Evolutionary conservation across 2,329 filamentous ascomycete genomes (phyloP).

Genomic region (Fusarium musae): DNA sequence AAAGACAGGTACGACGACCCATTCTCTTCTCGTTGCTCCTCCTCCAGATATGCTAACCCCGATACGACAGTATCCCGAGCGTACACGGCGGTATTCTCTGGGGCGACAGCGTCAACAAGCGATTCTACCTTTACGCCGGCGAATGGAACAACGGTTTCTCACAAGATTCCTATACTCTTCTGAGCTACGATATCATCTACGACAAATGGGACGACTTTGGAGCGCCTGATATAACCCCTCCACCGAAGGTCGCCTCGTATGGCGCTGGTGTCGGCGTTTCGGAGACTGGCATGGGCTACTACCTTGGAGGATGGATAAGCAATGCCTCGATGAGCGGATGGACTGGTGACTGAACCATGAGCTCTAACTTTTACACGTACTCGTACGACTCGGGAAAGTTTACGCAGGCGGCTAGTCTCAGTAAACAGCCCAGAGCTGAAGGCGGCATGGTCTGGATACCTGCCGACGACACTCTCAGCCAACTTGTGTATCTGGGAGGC

Average conservation of each 20-base stretch:
- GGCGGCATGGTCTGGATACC: background rate
- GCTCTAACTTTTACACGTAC: background rate
- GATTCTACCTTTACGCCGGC: background rate
- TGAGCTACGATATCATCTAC: background rate
- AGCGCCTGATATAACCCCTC: background rate
- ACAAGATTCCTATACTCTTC: background rate
- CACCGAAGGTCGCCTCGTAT: background rate
- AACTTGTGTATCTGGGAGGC: background rate
- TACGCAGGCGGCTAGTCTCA: background rate
- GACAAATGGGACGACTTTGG: conserved; percentile 8
- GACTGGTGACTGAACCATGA: background rate
- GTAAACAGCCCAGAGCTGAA: background rate
- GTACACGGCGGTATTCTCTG: background rate
- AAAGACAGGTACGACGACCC: background rate
- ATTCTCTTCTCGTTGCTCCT: rapidly evolving
- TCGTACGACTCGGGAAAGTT: background rate
- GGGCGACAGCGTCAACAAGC: background rate
- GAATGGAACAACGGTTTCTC: conserved; percentile 2
- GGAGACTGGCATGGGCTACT: background rate
- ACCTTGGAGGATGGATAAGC: background rate
- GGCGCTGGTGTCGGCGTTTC: background rate
- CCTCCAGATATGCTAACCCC: rapidly evolving
- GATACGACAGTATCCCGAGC: background rate
- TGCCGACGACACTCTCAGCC: background rate
- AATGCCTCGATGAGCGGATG: conserved; percentile 3